Conservation (phyloP, 345 rosid genomes). For the Capsella bursapastoris region DNA sequence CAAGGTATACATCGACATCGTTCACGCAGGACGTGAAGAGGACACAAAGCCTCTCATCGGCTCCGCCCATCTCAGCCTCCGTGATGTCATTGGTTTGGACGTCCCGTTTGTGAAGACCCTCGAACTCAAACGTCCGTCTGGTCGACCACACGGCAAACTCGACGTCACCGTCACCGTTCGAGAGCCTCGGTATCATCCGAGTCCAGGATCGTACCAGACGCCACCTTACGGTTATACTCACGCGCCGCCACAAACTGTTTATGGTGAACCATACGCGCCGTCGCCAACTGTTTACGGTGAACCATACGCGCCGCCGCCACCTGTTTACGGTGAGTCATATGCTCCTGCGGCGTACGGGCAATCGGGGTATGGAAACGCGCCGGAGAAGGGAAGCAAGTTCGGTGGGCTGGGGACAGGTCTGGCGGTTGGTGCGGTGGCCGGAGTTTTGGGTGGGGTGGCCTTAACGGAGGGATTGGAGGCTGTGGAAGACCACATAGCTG, state of each 20-base stretch:
- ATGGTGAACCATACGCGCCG: slow-evolving; percentile 42
- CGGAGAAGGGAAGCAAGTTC: slow-evolving; percentile 61
- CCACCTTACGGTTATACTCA: slow-evolving; percentile 30
- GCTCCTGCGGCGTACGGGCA: slow-evolving; percentile 33
- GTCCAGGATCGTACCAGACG: slow-evolving; percentile 34
- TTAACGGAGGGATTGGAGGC: slow-evolving; percentile 71
- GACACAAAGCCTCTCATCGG: slow-evolving; percentile 83
- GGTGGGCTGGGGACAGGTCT: slow-evolving; percentile 89
- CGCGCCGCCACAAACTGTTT: slow-evolving; percentile 42
- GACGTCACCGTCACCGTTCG: slow-evolving; percentile 58
- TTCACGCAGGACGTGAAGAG: slow-evolving; percentile 70
- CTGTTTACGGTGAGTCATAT: slow-evolving; percentile 44
- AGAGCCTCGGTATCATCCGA: slow-evolving; percentile 44
- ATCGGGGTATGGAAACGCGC: slow-evolving; percentile 39
- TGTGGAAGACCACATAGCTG: slow-evolving; percentile 67
- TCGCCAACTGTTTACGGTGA: slow-evolving; percentile 38
- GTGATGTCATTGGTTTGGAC: slow-evolving; percentile 64
- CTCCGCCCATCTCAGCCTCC: slow-evolving; percentile 64
- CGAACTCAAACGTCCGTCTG: slow-evolving; percentile 84
- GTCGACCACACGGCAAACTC: slow-evolving; percentile 85
- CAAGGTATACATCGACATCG: slow-evolving; percentile 64
- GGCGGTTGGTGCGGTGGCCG: slow-evolving; percentile 86
- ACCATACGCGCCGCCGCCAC: slow-evolving; percentile 32
- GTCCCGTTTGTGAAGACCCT: slow-evolving; percentile 47
- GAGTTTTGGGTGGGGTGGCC: slow-evolving; percentile 75